phyloP scores from a whole-genome alignment of 2,329 filamentous ascomycete species.

The Dactylella cylindrospora region DNA sequence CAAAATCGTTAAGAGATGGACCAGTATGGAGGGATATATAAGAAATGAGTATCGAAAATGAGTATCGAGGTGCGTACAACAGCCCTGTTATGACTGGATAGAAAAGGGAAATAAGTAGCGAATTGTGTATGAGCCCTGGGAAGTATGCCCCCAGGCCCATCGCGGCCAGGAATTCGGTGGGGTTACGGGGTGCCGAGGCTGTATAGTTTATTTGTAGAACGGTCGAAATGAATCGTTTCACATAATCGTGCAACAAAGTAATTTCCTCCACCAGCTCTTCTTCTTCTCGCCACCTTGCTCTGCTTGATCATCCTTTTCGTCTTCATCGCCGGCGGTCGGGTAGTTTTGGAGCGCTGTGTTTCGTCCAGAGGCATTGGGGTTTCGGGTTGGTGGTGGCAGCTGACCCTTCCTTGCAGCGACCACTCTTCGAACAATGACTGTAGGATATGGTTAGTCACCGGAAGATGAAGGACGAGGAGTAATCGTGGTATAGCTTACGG shows the following conservation, averaged over 20 bases:
- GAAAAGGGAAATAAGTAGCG: no score
- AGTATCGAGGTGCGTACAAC: no score
- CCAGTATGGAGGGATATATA: not conserved
- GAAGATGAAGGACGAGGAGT: not conserved
- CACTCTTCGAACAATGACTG: conserved; percentile 39
- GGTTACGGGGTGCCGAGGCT: no score
- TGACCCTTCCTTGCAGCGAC: conserved; percentile 34
- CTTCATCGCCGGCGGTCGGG: conserved; percentile 17
- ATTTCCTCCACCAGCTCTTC: conserved; percentile 28
- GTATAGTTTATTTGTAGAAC: not conserved
- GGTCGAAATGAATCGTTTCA: conserved; percentile 4
- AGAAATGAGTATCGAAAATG: no score
- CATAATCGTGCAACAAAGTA: conserved; percentile 38
- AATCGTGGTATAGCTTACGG: conserved; percentile 43
- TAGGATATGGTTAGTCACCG: no score
- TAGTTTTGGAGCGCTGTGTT: conserved; percentile 36
- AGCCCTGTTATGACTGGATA: no score
- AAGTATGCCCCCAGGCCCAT: no score
- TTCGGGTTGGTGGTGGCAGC: conserved; percentile 26
- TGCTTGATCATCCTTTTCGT: conserved; percentile 24
- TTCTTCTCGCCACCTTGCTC: conserved; percentile 19
- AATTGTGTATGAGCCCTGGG: no score
- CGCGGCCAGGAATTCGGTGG: no score
- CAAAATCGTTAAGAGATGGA: not conserved
- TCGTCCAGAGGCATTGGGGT: conserved; percentile 19